phyloP scores from a whole-genome alignment of 2,329 filamentous ascomycete species.

The Drechslera avenae region DNA sequence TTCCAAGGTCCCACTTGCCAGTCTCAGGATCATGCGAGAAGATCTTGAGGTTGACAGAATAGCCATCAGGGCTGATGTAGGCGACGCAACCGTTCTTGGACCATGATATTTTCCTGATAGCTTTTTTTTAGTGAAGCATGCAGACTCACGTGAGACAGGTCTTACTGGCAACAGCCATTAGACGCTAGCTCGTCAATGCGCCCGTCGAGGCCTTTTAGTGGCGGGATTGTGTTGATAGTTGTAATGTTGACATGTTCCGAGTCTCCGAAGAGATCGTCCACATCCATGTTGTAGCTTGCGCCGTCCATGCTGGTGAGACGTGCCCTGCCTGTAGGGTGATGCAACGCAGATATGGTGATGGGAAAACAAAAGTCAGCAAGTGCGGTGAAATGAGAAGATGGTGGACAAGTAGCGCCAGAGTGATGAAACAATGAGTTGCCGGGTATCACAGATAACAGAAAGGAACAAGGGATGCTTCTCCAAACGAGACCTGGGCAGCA shows the following conservation, averaged over 20 bases:
- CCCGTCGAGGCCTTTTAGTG: slow-evolving; percentile 70
- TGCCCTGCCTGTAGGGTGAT: not conserved
- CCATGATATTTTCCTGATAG: slow-evolving; percentile 78
- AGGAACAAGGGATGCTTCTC: not conserved
- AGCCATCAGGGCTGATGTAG: slow-evolving; percentile 74
- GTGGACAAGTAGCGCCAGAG: not conserved
- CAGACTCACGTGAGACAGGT: slow-evolving; percentile 21
- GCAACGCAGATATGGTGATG: not conserved
- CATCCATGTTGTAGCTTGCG: slow-evolving; percentile 39
- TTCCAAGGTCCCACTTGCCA: slow-evolving; percentile 76
- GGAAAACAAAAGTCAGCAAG: slow-evolving; percentile 1
- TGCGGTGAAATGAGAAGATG: slow-evolving; percentile 2
- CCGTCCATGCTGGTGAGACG: slow-evolving; percentile 59
- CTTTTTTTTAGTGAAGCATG: slow-evolving; percentile 7
- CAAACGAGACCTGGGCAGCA: not conserved
- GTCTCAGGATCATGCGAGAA: slow-evolving; percentile 70
- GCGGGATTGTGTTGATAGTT: slow-evolving; percentile 59
- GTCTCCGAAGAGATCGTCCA: slow-evolving; percentile 56
- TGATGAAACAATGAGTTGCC: slow-evolving; percentile 6
- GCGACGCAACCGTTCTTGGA: slow-evolving; percentile 87
- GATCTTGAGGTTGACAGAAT: slow-evolving; percentile 72
- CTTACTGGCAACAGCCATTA: slow-evolving; percentile 82
- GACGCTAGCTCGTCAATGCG: slow-evolving; percentile 77
- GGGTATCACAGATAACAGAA: slow-evolving; percentile 31
- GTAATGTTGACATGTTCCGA: slow-evolving; percentile 64